Conservation (phyloP, 148 eudicot genomes). For the Amaranthus cruentus region DNA sequence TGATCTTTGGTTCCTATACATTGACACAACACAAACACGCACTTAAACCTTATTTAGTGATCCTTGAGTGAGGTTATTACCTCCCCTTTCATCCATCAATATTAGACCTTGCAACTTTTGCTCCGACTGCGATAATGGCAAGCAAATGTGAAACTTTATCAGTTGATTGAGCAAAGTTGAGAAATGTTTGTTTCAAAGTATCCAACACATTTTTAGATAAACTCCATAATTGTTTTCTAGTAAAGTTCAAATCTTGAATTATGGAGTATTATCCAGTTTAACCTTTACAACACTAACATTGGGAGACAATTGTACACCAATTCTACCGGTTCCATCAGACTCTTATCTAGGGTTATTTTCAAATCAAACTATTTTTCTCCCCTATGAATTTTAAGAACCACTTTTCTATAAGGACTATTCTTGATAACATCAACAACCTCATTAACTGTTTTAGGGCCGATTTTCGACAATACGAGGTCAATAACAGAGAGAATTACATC, state of each 20-base stretch:
- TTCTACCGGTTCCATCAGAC: slow-evolving; percentile 76
- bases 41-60: no score
- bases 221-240: slow-evolving; percentile 80
- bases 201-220: slow-evolving; percentile 64
- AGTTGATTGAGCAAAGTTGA: slow-evolving; percentile 79
- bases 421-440: slow-evolving; percentile 74
- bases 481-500: slow-evolving; percentile 71
- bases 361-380: slow-evolving; percentile 42
- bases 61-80: no score
- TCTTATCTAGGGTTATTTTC: slow-evolving; percentile 73
- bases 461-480: slow-evolving; percentile 45
- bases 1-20: no score
- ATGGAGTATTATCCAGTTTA: slow-evolving; percentile 41
- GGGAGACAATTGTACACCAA: slow-evolving; percentile 88
- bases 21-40: no score
- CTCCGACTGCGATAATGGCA: slow-evolving; percentile 96
- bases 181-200: slow-evolving; percentile 78
- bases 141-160: slow-evolving; percentile 88
- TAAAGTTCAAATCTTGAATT: slow-evolving; percentile 47
- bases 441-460: slow-evolving; percentile 55
- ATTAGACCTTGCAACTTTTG: slow-evolving; percentile 91
- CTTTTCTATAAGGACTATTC: slow-evolving; percentile 55
- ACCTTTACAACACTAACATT: slow-evolving; percentile 55
- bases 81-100: no score
- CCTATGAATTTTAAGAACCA: slow-evolving; percentile 56